phyloP scores from a whole-genome alignment of 306 rosid species.

The Rosa multiflora region DNA sequence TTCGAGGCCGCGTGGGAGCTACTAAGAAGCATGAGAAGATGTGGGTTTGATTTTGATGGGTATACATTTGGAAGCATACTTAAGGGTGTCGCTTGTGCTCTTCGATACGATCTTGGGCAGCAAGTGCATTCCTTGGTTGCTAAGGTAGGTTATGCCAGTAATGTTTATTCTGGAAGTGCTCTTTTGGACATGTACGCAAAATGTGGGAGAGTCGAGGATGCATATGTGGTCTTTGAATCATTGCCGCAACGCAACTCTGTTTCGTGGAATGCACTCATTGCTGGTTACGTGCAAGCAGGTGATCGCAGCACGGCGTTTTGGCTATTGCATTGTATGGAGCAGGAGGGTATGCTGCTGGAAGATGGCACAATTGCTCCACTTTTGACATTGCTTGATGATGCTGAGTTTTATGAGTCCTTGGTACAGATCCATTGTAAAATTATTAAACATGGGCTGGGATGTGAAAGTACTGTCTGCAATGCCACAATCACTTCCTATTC shows the following conservation, averaged over 20 bases:
- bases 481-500: conserved; percentile 72
- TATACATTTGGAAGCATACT: conserved; percentile 75
- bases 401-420: conserved; percentile 36
- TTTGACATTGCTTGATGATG: conserved; percentile 64
- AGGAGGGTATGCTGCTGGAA: conserved; percentile 55
- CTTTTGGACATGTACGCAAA: conserved; percentile 89
- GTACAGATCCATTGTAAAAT: conserved; percentile 66
- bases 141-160: conserved; percentile 49
- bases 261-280: conserved; percentile 77
- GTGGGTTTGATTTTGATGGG: conserved; percentile 44
- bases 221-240: conserved; percentile 35
- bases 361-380: conserved; percentile 80
- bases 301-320: conserved; percentile 43
- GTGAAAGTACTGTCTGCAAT: conserved; percentile 49
- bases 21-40: conserved; percentile 48
- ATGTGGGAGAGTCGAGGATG: conserved; percentile 70
- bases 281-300: conserved; percentile 59
- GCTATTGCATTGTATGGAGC: conserved; percentile 50
- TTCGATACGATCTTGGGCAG: conserved; percentile 40
- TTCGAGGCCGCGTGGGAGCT: conserved; percentile 39
- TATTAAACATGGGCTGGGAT: conserved; percentile 57
- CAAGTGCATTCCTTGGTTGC: conserved; percentile 60
- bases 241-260: conserved; percentile 54
- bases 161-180: conserved; percentile 65
- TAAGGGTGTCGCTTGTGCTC: conserved; percentile 53